These are phyloP conservation scores for Backusella mclennaniae DNA, from an alignment of 192 early-diverging fungal genomes.

Conservation along the genomic window DNA sequence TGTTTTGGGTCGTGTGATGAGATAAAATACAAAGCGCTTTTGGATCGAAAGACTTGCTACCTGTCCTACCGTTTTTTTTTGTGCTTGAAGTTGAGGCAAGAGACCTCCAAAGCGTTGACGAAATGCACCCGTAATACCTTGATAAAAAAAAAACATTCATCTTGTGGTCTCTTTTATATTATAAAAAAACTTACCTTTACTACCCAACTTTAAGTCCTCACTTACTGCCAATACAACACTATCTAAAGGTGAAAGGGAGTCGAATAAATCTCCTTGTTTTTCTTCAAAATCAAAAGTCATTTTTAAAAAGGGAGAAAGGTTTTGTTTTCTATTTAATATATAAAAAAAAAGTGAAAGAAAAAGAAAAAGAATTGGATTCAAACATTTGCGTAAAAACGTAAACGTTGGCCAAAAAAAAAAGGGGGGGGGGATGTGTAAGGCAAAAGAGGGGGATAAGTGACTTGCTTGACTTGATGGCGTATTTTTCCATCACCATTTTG, in stretches of 20 bases:
- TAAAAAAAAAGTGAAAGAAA: not conserved
- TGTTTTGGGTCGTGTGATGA: conserved; percentile 27
- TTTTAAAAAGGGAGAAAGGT: not conserved
- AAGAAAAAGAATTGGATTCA: not conserved
- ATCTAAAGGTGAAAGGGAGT: conserved; percentile 7
- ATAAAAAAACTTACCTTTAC: conserved; percentile 16
- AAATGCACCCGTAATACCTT: conserved; percentile 30
- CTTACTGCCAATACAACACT: conserved; percentile 29
- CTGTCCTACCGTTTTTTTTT: conserved; percentile 27
- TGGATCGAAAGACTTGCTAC: conserved; percentile 22
- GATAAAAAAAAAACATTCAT: no score
- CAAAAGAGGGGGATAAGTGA: not conserved
- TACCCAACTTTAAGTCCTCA: conserved; percentile 23
- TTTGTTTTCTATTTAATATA: not conserved
- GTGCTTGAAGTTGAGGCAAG: conserved; percentile 15
- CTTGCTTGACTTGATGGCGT: not conserved
- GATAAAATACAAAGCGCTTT: conserved; percentile 34
- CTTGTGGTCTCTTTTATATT: no score
- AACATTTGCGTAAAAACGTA: not conserved
- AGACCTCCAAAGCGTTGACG: conserved; percentile 23
- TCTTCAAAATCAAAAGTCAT: conserved; percentile 38
- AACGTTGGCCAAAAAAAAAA: not conserved
- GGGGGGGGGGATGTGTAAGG: not conserved
- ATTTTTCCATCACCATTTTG: not conserved
- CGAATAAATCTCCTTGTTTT: conserved; percentile 29